Percentiles rank a stretch among this genome's conserved stretches.
Conservation (phyloP, 352 stramenopile genomes). For the Pythium angustatum region DNA sequence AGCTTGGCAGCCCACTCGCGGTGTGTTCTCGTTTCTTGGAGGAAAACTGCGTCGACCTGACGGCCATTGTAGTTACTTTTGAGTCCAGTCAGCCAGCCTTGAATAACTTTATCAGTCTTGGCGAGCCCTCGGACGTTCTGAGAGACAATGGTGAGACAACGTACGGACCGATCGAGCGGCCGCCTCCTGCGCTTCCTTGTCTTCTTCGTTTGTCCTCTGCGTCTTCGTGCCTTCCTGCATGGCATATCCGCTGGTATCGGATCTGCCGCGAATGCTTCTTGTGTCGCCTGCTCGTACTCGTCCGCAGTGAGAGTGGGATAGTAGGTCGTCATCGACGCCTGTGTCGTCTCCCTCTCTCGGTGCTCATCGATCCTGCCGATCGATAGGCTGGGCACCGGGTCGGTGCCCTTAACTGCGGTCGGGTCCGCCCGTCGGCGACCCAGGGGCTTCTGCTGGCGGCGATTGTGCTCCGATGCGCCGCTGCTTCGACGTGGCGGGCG, state of each 20-base stretch:
- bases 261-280: no score
- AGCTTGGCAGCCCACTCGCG: no score
- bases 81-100: neutral
- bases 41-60: neutral
- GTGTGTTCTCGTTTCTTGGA: slow-evolving; percentile 2
- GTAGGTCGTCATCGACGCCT: neutral
- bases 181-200: no score
- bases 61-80: neutral
- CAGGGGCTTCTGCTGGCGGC: neutral
- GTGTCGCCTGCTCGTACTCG: neutral
- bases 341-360: neutral
- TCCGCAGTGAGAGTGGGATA: neutral
- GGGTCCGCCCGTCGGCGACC: no score
- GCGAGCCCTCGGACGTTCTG: slow-evolving; percentile 1
- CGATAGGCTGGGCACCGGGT: neutral
- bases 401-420: neutral
- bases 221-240: no score
- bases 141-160: neutral
- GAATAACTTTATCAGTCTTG: neutral
- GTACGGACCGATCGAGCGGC: no score
- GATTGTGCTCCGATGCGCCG: neutral
- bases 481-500: no score
- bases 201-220: no score
- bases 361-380: neutral
- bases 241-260: no score